phyloP scores from a whole-genome alignment of 208 protist species.

The Trichomonas gallinae region DNA sequence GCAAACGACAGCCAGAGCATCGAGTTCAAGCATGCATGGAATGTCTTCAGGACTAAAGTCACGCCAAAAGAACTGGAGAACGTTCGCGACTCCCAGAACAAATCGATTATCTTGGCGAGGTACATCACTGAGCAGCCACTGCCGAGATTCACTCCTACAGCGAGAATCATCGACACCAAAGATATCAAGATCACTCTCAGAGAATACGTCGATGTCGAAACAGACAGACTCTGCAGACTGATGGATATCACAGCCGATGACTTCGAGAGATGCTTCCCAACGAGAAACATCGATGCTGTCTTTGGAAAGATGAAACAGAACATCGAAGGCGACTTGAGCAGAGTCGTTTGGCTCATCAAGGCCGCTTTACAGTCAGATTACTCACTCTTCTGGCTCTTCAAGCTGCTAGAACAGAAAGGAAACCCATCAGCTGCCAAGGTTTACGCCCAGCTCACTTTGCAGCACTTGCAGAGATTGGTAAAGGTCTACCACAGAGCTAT shows the following conservation, averaged over 20 bases:
- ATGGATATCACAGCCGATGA: neutral
- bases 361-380: neutral
- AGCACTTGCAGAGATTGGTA: neutral
- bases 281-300: neutral
- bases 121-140: neutral
- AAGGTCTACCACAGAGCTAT: neutral
- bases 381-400: neutral
- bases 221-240: neutral
- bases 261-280: neutral
- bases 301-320: neutral
- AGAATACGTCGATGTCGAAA: neutral
- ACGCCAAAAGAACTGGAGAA: neutral
- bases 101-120: neutral
- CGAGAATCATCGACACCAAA: neutral
- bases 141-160: neutral
- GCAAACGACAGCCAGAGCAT: neutral
- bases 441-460: neutral
- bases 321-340: neutral
- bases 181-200: neutral
- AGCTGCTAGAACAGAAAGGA: neutral
- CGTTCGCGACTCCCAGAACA: neutral
- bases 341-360: neutral
- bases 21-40: neutral
- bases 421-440: neutral
- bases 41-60: neutral